Base-by-base conservation (phyloP, 805 yeast species). In the Tetrapisispora arboricola region DNA sequence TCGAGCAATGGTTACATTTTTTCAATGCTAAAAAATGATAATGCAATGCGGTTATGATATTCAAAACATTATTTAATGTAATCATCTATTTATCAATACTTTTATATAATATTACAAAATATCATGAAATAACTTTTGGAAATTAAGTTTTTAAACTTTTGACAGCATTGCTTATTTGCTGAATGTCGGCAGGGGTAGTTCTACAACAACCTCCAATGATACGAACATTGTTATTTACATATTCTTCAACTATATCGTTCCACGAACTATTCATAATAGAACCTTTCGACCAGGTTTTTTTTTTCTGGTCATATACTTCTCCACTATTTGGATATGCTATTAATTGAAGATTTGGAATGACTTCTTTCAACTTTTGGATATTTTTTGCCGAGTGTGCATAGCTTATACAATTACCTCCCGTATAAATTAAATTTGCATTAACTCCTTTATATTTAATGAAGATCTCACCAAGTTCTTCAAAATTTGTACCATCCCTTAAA, bases 201-300 rank as follows among this genome's bases (percentile, higher is more conserved):
- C 85, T 67, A 47, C 90, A 83, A 58, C 90, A 83, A 2, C 88
- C 90, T 8, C 92, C 92, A 40, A 83, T 63, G 8, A 80, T 67
- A 27, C 69, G 67, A 2, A 71, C 70, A 8, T 69, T 67, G 7
- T 55, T 53, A 3, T 47, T 38, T 17, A 62, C 45, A 74, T 80
- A 73, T 16, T 57, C 53, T 22, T 51, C 41, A 2, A 68, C 68
- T 19, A 63, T 60, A 4, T 55, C 47, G 2, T 54, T 58, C 73
- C 82, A 70, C 2, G 57, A 46, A 20, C 47, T 53, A 3, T 53
- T 48, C 6, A 51, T 45, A n/a, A 44, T 39, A 24, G 55, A 44
- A 8, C 51, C 51, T 17, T 44, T 42, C 50, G 58, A 36, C 78
- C 80, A 75, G 7, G 43, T 50, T 43, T 72, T 68, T 10, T 64